phyloP scores from a whole-genome alignment of 768 basidiomycete species.

The Phylloporus arenicola region DNA sequence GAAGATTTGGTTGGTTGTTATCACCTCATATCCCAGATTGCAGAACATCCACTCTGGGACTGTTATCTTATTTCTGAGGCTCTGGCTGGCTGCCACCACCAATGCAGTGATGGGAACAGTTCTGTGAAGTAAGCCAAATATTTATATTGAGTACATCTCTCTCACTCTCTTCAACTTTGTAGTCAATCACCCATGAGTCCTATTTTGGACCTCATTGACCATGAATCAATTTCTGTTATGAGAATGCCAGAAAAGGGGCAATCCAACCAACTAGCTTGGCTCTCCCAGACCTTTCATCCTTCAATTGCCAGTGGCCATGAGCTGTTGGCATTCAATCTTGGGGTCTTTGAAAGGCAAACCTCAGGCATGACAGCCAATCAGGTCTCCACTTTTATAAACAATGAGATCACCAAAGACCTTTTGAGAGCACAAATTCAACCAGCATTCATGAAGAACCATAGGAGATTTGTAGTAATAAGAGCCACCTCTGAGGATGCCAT shows the following conservation, averaged over 20 bases:
- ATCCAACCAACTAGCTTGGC: constrained; percentile 17
- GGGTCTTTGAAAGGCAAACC: constrained; percentile 17
- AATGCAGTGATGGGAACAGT: constrained; percentile 5
- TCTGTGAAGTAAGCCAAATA: constrained; percentile 9
- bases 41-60: constrained; percentile 61
- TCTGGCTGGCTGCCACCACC: constrained; percentile 40
- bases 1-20: constrained; percentile 47
- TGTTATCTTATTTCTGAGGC: constrained; percentile 63
- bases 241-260: constrained; percentile 41
- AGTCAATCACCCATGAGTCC: constrained; percentile 15
- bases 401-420: constrained; percentile 47
- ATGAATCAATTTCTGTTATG: constrained; percentile 51
- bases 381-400: constrained; percentile 37
- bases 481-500: constrained; percentile 29
- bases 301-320: constrained; percentile 28
- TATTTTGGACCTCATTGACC: constrained; percentile 36
- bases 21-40: constrained; percentile 45
- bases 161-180: not conserved
- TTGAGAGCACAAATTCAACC: constrained; percentile 56
- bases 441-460: constrained; percentile 52
- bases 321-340: constrained; percentile 38
- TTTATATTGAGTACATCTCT: not conserved
- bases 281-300: constrained; percentile 19
- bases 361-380: constrained; percentile 31
- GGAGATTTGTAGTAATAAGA: constrained; percentile 61